These are phyloP conservation scores for Pseudopithomyces maydicus DNA, from an alignment of 2,329 filamentous ascomycete genomes.

Conservation along the genomic window DNA sequence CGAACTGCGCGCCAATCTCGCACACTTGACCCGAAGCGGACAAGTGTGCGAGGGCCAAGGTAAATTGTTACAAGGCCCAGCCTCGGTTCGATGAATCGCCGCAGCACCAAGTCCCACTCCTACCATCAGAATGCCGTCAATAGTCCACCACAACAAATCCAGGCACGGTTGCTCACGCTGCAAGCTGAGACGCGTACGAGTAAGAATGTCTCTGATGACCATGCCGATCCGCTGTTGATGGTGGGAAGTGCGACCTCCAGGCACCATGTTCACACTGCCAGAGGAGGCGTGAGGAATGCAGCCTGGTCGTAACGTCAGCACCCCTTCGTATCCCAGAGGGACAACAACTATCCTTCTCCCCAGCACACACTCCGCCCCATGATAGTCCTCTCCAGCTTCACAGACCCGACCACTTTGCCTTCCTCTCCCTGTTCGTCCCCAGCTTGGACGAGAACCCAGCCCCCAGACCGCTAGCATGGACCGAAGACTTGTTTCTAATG, in stretches of 20 bases:
- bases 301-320: not conserved
- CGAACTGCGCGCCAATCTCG: not conserved
- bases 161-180: constrained; percentile 3
- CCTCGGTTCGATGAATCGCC: not conserved
- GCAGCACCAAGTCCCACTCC: not conserved
- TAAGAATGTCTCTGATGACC: not conserved
- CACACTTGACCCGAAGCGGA: not conserved
- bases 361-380: not conserved
- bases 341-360: not conserved
- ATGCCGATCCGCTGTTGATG: not conserved
- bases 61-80: not conserved
- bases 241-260: constrained; percentile 2
- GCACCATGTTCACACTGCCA: constrained; percentile 1
- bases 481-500: constrained; percentile 8
- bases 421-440: constrained; percentile 6
- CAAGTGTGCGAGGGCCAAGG: constrained; percentile 3
- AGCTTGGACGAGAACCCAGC: not conserved
- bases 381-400: not conserved
- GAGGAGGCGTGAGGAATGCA: constrained; percentile 4
- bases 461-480: constrained; percentile 5
- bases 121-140: constrained; percentile 1
- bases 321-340: not conserved
- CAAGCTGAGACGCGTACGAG: constrained; percentile 1
- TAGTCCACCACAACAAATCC: not conserved
- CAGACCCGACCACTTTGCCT: constrained; percentile 4